Base-by-base conservation (phyloP, 75 land plant species). In the Azolla pinnata region DNA sequence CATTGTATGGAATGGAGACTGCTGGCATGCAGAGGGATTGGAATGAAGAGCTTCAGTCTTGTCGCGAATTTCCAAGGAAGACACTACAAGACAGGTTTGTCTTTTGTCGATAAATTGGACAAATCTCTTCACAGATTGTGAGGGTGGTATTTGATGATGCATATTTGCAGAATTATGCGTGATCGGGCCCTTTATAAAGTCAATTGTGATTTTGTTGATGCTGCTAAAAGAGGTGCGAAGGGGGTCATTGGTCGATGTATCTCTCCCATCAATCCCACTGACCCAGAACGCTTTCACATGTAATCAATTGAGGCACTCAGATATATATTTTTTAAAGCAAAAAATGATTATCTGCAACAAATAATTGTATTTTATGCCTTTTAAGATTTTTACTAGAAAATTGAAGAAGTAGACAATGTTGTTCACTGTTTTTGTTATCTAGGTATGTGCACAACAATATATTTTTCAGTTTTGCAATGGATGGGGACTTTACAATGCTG, bases 381-480 rank as follows among this genome's bases (percentile, higher is more conserved):
- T 16, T 47, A 38, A 7, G 42, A 38, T 38, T 38, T 38, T 38
- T n/a, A n/a, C n/a, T n/a, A n/a, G n/a, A n/a, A n/a, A n/a, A n/a
- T n/a, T n/a, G n/a, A n/a, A n/a, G n/a, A n/a, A n/a, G n/a, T n/a
- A n/a, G n/a, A n/a, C n/a, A n/a, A n/a, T n/a, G n/a, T n/a, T n/a
- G n/a, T n/a, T n/a, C n/a, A n/a, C 30, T 19, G n/a, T 29, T 7
- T 16, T 72, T 4, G 54, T 57, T 29, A 26, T 53, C 31, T 70
- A 95, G 99, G 99, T 95, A 95, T 79, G 91, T 95, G 8, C 99
- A 95, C 85, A 95, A 95, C 74, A 95, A 95, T 56, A 95, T 95
- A 62, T 95, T 95, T 68, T 95, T 95, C 64, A 95, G 99, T 68
- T 95, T 89, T 82, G 99, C 99, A 46, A 80, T 95, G 21, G 99